These are phyloP conservation scores for Fusarium vanettenii DNA, from an alignment of 2,329 filamentous ascomycete species.

Conservation along the genomic window DNA sequence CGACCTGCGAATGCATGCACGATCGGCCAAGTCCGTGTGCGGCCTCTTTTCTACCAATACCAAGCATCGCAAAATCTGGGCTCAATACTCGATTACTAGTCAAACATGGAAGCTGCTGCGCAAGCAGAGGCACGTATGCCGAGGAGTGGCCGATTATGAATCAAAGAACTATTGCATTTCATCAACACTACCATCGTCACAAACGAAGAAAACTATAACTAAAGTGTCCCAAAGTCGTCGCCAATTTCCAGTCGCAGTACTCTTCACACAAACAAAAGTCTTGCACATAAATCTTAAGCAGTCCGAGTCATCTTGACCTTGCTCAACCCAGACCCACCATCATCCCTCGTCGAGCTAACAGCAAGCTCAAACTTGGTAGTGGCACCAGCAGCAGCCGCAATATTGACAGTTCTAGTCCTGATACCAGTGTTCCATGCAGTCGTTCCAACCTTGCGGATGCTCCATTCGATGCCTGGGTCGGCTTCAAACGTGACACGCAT, in stretches of 20 bases:
- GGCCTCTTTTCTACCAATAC: background rate
- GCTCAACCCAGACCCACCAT: slow-evolving; percentile 15
- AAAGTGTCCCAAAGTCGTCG: background rate
- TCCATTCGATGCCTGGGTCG: slow-evolving; percentile 19
- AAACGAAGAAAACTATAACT: background rate
- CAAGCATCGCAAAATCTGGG: background rate
- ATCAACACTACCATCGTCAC: background rate
- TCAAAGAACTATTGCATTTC: background rate
- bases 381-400: slow-evolving; percentile 3
- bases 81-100: background rate
- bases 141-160: background rate
- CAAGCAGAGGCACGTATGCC: background rate
- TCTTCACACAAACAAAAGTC: background rate
- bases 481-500: slow-evolving; percentile 15
- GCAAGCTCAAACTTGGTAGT: slow-evolving; percentile 21
- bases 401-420: background rate
- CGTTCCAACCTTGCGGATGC: slow-evolving; percentile 16
- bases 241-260: background rate
- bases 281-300: background rate
- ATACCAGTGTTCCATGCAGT: slow-evolving; percentile 12
- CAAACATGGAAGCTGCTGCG: background rate
- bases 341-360: slow-evolving; percentile 20
- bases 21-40: background rate
- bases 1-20: background rate
- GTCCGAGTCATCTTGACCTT: slow-evolving; percentile 22